Evolutionary conservation across 345 rosid species (phyloP).

Genomic region (Dipteronia sinensis): DNA sequence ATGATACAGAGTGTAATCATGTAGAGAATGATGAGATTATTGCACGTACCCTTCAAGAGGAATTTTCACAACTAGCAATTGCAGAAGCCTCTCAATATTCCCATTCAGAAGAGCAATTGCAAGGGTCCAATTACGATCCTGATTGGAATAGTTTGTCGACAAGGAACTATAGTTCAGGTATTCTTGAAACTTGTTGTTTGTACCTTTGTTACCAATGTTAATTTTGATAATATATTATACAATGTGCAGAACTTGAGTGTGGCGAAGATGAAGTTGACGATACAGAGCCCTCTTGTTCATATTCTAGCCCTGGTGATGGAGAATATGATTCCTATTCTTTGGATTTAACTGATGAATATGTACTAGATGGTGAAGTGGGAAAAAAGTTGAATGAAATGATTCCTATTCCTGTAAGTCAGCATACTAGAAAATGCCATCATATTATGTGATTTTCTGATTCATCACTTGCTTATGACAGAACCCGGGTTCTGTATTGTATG

Average conservation of each 20-base stretch:
- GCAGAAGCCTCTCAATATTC: slow-evolving; percentile 49
- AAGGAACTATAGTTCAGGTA: slow-evolving; percentile 56
- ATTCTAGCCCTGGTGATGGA: slow-evolving; percentile 62
- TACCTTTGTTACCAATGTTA: neutral
- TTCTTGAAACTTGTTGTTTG: slow-evolving; percentile 17
- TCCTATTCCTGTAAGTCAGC: slow-evolving; percentile 67
- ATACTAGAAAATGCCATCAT: neutral
- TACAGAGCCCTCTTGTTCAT: slow-evolving; percentile 49
- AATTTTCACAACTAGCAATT: slow-evolving; percentile 73
- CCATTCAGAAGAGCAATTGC: slow-evolving; percentile 38
- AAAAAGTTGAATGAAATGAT: slow-evolving; percentile 81
- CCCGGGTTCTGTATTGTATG: neutral
- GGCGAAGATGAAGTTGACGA: slow-evolving; percentile 58
- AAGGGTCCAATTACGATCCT: slow-evolving; percentile 35
- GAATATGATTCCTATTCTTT: slow-evolving; percentile 63
- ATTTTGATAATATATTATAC: slow-evolving; percentile 23
- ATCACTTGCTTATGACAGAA: neutral
- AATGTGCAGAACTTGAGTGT: slow-evolving; percentile 51
- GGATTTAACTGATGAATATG: slow-evolving; percentile 59
- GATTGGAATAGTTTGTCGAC: slow-evolving; percentile 50
- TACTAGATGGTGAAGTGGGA: slow-evolving; percentile 70
- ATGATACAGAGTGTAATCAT: slow-evolving; percentile 49
- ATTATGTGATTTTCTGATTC: neutral
- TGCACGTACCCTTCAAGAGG: slow-evolving; percentile 83
- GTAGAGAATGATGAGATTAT: slow-evolving; percentile 88